phyloP scores from a whole-genome alignment of 768 basidiomycete species.

The Cystobasidium onofrii region DNA sequence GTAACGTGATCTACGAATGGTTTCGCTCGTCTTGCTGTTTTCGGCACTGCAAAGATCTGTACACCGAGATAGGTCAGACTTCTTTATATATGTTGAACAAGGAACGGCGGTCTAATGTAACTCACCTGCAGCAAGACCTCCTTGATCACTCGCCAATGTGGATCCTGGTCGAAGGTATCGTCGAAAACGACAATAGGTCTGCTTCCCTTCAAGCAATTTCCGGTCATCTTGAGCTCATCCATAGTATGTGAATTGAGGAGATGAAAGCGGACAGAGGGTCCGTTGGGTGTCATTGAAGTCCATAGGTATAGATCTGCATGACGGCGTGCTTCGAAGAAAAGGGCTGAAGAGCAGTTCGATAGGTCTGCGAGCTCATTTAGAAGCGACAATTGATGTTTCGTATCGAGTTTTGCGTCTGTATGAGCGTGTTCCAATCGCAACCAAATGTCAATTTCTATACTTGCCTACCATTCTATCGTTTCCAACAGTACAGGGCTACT shows the following conservation, averaged over 20 bases:
- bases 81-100: too few relatives aligned
- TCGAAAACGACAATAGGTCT: conserved; percentile 89
- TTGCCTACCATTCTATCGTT: background rate
- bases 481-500: too few relatives aligned
- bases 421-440: background rate
- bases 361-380: conserved; percentile 94
- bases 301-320: conserved; percentile 85
- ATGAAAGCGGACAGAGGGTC: conserved; percentile 92
- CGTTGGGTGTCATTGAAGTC: conserved; percentile 94
- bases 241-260: conserved; percentile 98
- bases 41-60: conserved; percentile 91
- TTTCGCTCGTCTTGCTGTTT: conserved; percentile 79
- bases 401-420: conserved; percentile 90
- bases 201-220: conserved; percentile 93
- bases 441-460: background rate
- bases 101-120: conserved; percentile 34
- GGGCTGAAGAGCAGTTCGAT: conserved; percentile 91
- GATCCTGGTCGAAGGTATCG: conserved; percentile 70
- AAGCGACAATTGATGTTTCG: conserved; percentile 83
- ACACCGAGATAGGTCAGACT: background rate
- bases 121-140: conserved; percentile 87
- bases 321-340: conserved; percentile 93
- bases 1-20: conserved; percentile 97
- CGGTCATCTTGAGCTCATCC: conserved; percentile 99
- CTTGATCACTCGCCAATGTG: conserved; percentile 78